phyloP scores from a whole-genome alignment of 1,284 basidiomycete genomes.

The Ceratobasidium sp. region DNA sequence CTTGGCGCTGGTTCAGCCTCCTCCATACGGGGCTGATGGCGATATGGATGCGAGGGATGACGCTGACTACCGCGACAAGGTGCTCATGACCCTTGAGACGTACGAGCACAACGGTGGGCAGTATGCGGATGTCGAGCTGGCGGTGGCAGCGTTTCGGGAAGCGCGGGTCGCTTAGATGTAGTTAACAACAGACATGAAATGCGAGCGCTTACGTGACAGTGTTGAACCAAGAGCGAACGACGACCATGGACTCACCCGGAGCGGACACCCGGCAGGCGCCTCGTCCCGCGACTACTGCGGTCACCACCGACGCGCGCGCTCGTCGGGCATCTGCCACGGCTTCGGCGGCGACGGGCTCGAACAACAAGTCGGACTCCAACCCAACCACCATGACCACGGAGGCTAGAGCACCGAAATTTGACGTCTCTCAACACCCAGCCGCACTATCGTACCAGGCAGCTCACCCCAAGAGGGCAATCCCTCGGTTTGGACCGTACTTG shows the following conservation, averaged over 20 bases:
- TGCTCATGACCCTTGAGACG: constrained; percentile 2
- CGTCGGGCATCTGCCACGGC: constrained; percentile 2
- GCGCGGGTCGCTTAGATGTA: constrained; percentile 28
- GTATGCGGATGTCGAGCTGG: not conserved
- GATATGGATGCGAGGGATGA: constrained; percentile 15
- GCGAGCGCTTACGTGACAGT: constrained; percentile 21
- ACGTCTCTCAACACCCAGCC: constrained; percentile 84
- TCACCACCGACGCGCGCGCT: not conserved
- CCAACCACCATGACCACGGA: too few species aligned
- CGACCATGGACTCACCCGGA: constrained; percentile 35
- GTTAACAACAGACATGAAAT: constrained; percentile 31
- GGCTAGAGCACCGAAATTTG: constrained; percentile 47
- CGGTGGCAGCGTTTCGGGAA: constrained; percentile 7
- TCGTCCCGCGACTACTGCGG: constrained; percentile 26
- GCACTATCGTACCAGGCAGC: constrained; percentile 83
- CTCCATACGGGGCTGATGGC: constrained; percentile 16
- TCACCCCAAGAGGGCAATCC: constrained; percentile 83
- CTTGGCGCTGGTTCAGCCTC: constrained; percentile 6
- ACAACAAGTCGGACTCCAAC: not conserved
- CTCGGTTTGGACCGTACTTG: constrained; percentile 95
- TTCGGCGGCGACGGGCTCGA: not conserved
- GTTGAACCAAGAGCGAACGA: constrained; percentile 31
- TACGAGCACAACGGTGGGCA: constrained; percentile 1
- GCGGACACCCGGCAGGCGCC: constrained; percentile 15
- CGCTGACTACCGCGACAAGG: constrained; percentile 22